Evolutionary conservation across 345 rosid species (phyloP), one percentile per base, ranked within the genome.

Genomic region (Salix suchowensis): DNA sequence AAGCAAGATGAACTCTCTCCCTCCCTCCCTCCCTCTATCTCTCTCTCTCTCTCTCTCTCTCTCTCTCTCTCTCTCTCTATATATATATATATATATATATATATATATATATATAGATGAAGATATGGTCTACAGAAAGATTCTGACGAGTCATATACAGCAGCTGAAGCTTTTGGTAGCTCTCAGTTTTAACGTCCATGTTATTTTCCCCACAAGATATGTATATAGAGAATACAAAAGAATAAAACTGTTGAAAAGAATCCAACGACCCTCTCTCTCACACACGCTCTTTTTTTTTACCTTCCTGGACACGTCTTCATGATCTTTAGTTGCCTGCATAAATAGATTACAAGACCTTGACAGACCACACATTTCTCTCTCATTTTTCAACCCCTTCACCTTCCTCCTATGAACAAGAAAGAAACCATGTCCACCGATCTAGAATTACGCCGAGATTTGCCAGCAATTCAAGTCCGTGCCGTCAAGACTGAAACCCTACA

Each of bases 401-500:
- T 34, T 50, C 30, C 61, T 19, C 14, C 6, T 42, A 12, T 42
- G 13, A 42, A 42, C 46, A 42, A 11, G 46, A 12, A n/a, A 11
- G 2, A 24, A 42, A n/a, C 71, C 81, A 85, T 85, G 90, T 76
- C 83, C 28, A 32, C 80, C 6, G 85, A 83, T 85, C 88, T 80
- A 26, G 65, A 85, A 76, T 37, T 71, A 24, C 36, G 71, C 72
- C 80, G n/a, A 46, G 82, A 83, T 70, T 71, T 77, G 44, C 76
- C 85, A 0, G 67, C 73, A 72, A 64, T 82, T 18, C 64, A 65
- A 18, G 34, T 73, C 11, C 65, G 79, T 7, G 37, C 80, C 2
- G 21, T 65, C 77, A 14, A 80, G 77, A 71, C 34, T 70, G 71
- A 18, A 23, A 12, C 74, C 67, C 72, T 37, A 12, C 61, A 62